A percentile compares a stretch with the other conserved stretches of the same genome.
Conservation (phyloP, 805 yeast species). For the Maudiozyma bulderi region DNA sequence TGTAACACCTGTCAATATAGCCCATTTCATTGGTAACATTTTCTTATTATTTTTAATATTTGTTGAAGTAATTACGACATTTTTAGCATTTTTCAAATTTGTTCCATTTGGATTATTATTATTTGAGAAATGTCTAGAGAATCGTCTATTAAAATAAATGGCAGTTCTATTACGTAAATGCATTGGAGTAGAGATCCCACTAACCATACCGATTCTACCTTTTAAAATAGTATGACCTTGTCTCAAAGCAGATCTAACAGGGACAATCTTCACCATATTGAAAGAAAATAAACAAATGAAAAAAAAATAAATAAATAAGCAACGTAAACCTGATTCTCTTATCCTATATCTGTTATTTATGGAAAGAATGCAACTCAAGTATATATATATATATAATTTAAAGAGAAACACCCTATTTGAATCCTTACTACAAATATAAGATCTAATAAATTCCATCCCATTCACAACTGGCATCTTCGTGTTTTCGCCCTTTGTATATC, state of each 20-base stretch:
- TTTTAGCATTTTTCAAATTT: constrained; percentile 1
- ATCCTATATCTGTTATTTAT: too few relatives aligned
- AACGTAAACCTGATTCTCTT: background rate
- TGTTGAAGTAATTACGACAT: background rate
- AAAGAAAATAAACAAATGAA: background rate
- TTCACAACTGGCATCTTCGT: too few relatives aligned
- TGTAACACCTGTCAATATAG: constrained; percentile 24
- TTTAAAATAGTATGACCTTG: constrained; percentile 13
- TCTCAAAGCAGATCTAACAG: constrained; percentile 13
- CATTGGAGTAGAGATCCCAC: constrained; percentile 12
- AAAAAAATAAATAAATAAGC: background rate
- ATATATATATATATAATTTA: too few relatives aligned
- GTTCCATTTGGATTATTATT: background rate
- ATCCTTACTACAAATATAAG: too few relatives aligned
- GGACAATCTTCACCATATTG: constrained; percentile 7
- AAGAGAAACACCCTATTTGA: too few relatives aligned
- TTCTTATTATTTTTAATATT: too few relatives aligned
- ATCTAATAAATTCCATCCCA: too few relatives aligned
- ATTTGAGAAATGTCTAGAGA: constrained; percentile 6
- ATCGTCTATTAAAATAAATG: constrained; percentile 14
- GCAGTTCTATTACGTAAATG: constrained; percentile 23
- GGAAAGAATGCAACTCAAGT: too few relatives aligned
- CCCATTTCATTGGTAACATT: constrained; percentile 18
- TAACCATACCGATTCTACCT: constrained; percentile 10
- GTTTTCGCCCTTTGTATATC: too few relatives aligned